A percentile compares a stretch with the other conserved stretches of the same genome.
Evolutionary conservation across 2,329 filamentous ascomycete species (phyloP).

Genomic region (Diaporthe capsici): DNA sequence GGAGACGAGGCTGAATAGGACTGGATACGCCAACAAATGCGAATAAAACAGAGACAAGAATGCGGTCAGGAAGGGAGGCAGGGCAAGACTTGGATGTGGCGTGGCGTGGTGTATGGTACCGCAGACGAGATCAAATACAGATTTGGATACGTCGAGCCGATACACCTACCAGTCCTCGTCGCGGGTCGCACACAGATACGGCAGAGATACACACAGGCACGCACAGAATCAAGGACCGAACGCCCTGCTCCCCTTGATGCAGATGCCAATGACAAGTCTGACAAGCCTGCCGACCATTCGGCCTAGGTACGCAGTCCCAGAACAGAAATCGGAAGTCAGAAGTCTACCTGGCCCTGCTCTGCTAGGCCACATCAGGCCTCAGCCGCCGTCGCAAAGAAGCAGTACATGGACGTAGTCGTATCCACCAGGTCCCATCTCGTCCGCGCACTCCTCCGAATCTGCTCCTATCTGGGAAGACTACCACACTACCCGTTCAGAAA

Average conservation of each 20-base stretch:
- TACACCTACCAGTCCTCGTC: neutral
- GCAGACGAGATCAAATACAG: conserved; percentile 27
- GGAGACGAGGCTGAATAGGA: conserved; percentile 11
- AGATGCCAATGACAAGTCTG: conserved; percentile 2
- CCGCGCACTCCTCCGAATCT: neutral
- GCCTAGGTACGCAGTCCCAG: neutral
- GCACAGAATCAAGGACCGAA: neutral
- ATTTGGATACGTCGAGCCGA: conserved; percentile 32
- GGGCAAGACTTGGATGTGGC: conserved; percentile 15
- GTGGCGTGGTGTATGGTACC: neutral
- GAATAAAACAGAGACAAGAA: conserved; percentile 20
- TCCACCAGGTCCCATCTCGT: conserved; percentile 8
- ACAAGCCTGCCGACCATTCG: neutral
- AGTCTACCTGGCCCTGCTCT: neutral
- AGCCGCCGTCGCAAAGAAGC: conserved; percentile 18
- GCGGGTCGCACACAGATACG: conserved; percentile 17
- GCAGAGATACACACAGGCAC: conserved; percentile 20
- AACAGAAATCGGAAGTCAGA: conserved; percentile 6
- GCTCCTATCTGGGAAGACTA: conserved; percentile 26
- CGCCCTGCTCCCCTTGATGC: conserved; percentile 15
- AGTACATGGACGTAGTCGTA: neutral
- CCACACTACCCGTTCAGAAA: neutral
- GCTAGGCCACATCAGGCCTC: conserved; percentile 6
- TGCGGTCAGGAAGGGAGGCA: conserved; percentile 2
- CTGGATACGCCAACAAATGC: neutral